A percentile compares a stretch with the other conserved stretches of the same genome.
phyloP scores from a whole-genome alignment of 2,329 filamentous ascomycete species.

The Sclerotinia subarctica region DNA sequence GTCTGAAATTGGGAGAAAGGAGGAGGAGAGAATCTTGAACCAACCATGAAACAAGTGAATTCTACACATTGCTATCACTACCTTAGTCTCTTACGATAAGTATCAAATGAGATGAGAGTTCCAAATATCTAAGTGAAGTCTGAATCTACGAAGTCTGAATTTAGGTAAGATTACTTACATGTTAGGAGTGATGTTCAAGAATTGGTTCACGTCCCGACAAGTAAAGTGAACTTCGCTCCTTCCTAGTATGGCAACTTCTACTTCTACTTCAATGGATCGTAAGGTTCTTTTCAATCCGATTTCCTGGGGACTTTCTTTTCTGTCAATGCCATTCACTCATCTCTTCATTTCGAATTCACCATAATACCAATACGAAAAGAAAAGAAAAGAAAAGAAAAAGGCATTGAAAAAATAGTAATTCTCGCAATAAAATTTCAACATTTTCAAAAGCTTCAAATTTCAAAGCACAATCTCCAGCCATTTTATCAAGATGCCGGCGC shows the following conservation, averaged over 20 bases:
- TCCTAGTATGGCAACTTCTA: not conserved
- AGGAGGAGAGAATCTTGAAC: not conserved
- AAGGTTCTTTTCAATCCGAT: not conserved
- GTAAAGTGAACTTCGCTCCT: constrained; percentile 5
- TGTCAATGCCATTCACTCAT: not conserved
- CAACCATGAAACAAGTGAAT: not conserved
- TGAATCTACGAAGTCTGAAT: not conserved
- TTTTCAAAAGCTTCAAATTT: not conserved
- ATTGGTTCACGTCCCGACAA: not conserved
- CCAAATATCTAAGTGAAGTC: not conserved
- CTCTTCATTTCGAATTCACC: not conserved
- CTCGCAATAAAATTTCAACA: not conserved
- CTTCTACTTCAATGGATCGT: not conserved
- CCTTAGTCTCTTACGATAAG: not conserved
- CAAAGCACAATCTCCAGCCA: not conserved
- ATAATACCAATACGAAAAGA: not conserved
- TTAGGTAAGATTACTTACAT: not conserved
- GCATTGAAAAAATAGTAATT: not conserved
- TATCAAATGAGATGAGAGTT: not conserved
- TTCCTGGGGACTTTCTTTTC: not conserved
- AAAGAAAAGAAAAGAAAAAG: no score
- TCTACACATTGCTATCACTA: not conserved
- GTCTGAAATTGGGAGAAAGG: not conserved
- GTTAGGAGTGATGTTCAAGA: not conserved
- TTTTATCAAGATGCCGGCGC: constrained; percentile 32